phyloP scores from a whole-genome alignment of 306 rosid species.

The Sicyos baderoa region DNA sequence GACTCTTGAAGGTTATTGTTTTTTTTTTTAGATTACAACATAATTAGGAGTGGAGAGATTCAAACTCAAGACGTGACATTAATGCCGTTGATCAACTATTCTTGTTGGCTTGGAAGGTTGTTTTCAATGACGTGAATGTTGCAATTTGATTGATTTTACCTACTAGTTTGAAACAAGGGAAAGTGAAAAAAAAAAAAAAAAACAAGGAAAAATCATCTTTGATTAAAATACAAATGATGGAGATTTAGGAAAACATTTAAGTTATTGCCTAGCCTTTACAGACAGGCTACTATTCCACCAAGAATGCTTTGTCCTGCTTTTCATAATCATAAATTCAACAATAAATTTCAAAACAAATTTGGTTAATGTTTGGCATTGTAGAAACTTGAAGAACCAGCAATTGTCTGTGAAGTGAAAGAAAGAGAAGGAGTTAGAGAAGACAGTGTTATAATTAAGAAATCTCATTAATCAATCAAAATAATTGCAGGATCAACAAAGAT shows the following conservation, averaged over 20 bases:
- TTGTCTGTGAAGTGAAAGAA: not conserved
- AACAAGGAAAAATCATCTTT: not conserved
- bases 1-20: not conserved
- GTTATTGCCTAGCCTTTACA: not conserved
- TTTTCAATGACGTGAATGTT: not conserved
- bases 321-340: not conserved
- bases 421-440: not conserved
- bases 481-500: constrained; percentile 1
- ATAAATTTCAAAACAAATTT: not conserved
- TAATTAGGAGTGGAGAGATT: too few species aligned
- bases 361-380: not conserved
- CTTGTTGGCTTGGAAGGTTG: not conserved
- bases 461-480: not conserved
- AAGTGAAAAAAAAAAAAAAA: not conserved
- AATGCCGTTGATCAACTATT: too few species aligned
- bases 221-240: too few species aligned
- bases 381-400: constrained; percentile 2
- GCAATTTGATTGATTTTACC: not conserved
- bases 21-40: too few species aligned
- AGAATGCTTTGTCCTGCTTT: not conserved
- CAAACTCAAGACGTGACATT: too few species aligned
- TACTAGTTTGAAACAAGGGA: not conserved
- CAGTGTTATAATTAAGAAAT: not conserved
- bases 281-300: constrained; percentile 2
- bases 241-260: too few species aligned